Evolutionary conservation across 1,284 basidiomycete species (phyloP).

Genomic region (Agaricales sp.): DNA sequence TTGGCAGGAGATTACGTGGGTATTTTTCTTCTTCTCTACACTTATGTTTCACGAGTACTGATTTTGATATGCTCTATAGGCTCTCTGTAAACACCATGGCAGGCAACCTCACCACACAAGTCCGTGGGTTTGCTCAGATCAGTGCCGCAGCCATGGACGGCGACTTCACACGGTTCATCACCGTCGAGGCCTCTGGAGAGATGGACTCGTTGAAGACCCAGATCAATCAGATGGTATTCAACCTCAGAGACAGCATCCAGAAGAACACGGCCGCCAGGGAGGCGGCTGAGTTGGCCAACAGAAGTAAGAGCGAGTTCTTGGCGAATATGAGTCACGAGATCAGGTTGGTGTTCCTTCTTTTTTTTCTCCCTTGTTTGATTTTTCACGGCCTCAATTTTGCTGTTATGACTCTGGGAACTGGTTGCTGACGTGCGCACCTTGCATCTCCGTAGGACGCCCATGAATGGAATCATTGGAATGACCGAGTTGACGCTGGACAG

Average conservation of each 20-base stretch:
- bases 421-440: too few species aligned
- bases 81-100: slow-evolving; percentile 96
- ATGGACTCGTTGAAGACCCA: slow-evolving; percentile 99
- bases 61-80: slow-evolving; percentile 20
- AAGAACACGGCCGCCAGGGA: slow-evolving; percentile 98
- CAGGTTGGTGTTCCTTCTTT: slow-evolving; percentile 39
- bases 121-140: slow-evolving; percentile 98
- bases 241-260: slow-evolving; percentile 93
- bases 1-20: slow-evolving; percentile 98
- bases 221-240: slow-evolving; percentile 99
- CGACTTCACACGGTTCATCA: slow-evolving; percentile 98
- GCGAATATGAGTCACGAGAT: slow-evolving; percentile 98
- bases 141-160: slow-evolving; percentile 98
- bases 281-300: slow-evolving; percentile 93
- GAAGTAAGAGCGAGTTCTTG: slow-evolving; percentile 96
- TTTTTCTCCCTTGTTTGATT: slow-evolving; percentile 2
- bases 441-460: slow-evolving; percentile 92
- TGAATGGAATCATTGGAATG: slow-evolving; percentile 99
- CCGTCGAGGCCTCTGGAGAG: slow-evolving; percentile 96
- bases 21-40: slow-evolving; percentile 15
- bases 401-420: slow-evolving; percentile 7
- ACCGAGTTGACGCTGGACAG: slow-evolving; percentile 96
- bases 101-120: slow-evolving; percentile 95
- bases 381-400: slow-evolving; percentile 10
- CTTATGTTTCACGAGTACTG: slow-evolving; percentile 7